These are phyloP conservation scores for Epichloe hybrida DNA, from an alignment of 2,329 filamentous ascomycete species.

Conservation along the genomic window DNA sequence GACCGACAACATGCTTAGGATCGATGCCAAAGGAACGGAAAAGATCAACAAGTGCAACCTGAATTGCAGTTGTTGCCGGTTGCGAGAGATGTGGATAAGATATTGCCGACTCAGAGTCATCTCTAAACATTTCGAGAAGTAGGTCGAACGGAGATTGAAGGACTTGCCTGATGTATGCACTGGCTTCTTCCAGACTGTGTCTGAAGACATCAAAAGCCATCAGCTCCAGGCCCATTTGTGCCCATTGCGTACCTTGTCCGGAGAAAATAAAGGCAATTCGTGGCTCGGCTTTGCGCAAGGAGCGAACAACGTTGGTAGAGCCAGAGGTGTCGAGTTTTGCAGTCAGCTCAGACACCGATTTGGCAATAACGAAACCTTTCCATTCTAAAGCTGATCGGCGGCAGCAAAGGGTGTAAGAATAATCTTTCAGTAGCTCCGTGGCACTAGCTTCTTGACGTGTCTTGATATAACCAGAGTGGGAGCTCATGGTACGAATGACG, in stretches of 20 bases:
- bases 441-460: constrained; percentile 4
- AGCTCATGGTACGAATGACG: constrained; percentile 21
- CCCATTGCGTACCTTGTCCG: constrained; percentile 30
- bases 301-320: constrained; percentile 11
- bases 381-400: constrained; percentile 32
- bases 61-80: constrained; percentile 27
- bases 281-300: constrained; percentile 13
- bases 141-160: constrained; percentile 22
- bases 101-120: constrained; percentile 14
- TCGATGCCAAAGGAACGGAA: constrained; percentile 19
- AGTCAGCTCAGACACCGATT: constrained; percentile 19
- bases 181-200: constrained; percentile 22
- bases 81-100: constrained; percentile 24
- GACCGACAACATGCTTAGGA: constrained; percentile 25
- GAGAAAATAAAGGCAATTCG: constrained; percentile 29
- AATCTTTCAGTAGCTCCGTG: constrained; percentile 20
- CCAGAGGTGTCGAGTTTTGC: constrained; percentile 13
- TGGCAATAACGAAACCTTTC: constrained; percentile 25
- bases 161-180: constrained; percentile 15
- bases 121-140: constrained; percentile 21
- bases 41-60: constrained; percentile 29
- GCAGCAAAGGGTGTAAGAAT: constrained; percentile 32
- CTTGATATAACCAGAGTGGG: constrained; percentile 21
- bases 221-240: constrained; percentile 28
- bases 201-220: constrained; percentile 29